Evolutionary conservation across 257 asterid genomes (phyloP).

Genomic region (Penstemon davidsonii): DNA sequence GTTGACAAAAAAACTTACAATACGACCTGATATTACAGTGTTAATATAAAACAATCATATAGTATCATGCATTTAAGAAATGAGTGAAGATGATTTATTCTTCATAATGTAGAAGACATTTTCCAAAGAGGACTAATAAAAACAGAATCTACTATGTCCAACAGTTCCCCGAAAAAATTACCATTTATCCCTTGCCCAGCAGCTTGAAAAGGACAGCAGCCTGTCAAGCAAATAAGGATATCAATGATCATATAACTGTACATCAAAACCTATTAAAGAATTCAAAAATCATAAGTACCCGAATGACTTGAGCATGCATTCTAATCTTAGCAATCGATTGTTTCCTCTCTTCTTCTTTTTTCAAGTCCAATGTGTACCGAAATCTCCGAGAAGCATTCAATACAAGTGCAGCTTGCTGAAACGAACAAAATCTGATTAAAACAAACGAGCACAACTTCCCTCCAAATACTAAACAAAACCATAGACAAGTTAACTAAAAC

Average conservation of each 20-base stretch:
- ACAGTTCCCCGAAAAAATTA: conserved; percentile 27
- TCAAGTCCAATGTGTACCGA: conserved; percentile 89
- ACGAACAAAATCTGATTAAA: conserved; percentile 7
- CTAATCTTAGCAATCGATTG: conserved; percentile 69
- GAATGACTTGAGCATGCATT: conserved; percentile 90
- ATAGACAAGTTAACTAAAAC: not conserved
- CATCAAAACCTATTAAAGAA: conserved; percentile 16
- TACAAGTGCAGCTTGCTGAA: conserved; percentile 97
- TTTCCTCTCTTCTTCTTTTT: conserved; percentile 89
- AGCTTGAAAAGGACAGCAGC: conserved; percentile 87
- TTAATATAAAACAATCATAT: not conserved
- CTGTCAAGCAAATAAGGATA: conserved; percentile 40
- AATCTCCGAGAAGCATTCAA: conserved; percentile 92
- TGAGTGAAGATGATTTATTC: not conserved
- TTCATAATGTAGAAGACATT: not conserved
- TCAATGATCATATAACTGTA: conserved; percentile 27
- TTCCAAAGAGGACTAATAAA: conserved; percentile 3
- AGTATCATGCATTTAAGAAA: conserved; percentile 7
- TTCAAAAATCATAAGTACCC: conserved; percentile 46
- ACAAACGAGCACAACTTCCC: too few species aligned
- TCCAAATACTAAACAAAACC: too few species aligned
- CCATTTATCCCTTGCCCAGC: conserved; percentile 62
- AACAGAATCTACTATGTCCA: conserved; percentile 12
- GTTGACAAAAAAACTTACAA: not conserved
- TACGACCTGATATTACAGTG: not conserved